These are phyloP conservation scores for Fusarium proliferatum DNA, from an alignment of 2,329 filamentous ascomycete species.

Conservation along the genomic window DNA sequence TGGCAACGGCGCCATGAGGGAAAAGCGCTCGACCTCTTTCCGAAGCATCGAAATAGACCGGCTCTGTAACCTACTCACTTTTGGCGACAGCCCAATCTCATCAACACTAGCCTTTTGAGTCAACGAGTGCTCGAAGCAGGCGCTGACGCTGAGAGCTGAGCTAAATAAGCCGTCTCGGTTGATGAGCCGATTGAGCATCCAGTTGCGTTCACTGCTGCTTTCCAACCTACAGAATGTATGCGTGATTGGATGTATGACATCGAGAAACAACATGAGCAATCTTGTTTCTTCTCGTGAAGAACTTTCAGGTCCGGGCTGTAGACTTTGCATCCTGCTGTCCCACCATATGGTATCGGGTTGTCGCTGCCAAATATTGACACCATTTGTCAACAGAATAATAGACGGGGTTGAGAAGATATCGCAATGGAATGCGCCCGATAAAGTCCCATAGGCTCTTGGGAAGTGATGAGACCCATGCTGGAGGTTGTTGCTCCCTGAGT, in stretches of 20 bases:
- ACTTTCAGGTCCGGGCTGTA: not conserved
- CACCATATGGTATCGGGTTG: not conserved
- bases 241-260: not conserved
- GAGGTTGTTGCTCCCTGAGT: not conserved
- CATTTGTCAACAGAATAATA: not conserved
- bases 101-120: not conserved
- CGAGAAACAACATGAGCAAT: not conserved
- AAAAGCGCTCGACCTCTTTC: not conserved
- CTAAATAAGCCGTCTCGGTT: not conserved
- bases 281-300: not conserved
- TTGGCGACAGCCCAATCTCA: not conserved
- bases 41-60: not conserved
- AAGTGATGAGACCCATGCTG: not conserved
- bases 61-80: not conserved
- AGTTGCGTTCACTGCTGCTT: not conserved
- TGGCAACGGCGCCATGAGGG: not conserved
- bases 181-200: not conserved
- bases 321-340: not conserved
- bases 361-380: not conserved
- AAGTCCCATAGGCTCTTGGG: rapidly evolving
- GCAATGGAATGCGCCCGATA: not conserved
- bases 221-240: not conserved
- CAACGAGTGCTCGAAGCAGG: not conserved
- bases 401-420: not conserved
- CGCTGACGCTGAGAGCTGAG: not conserved